A percentile compares a stretch with the other conserved stretches of the same genome.
These are phyloP conservation scores for Tricholoma furcatifolium DNA, from an alignment of 768 basidiomycete genomes.

Conservation along the genomic window DNA sequence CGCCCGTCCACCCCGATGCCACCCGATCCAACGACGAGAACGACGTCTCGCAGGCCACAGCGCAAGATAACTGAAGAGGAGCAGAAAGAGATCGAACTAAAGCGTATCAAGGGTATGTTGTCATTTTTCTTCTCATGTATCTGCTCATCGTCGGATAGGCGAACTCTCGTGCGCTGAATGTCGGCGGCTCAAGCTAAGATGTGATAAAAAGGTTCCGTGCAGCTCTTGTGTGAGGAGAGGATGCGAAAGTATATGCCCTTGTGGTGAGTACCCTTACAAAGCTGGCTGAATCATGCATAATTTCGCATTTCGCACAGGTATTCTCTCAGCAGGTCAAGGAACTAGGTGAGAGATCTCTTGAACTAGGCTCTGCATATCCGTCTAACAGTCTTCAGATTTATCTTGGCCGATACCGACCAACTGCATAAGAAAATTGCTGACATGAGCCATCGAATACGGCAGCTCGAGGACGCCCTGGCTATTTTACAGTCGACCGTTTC, in stretches of 20 bases:
- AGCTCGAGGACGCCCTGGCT: constrained; percentile 66
- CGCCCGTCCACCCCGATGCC: constrained; percentile 32
- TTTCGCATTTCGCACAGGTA: constrained; percentile 28
- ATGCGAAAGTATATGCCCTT: constrained; percentile 65
- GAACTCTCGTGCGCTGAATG: constrained; percentile 57
- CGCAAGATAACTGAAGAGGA: constrained; percentile 50
- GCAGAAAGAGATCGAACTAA: constrained; percentile 50
- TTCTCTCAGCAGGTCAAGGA: constrained; percentile 50
- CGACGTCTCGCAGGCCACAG: constrained; percentile 36
- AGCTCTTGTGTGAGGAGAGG: constrained; percentile 53
- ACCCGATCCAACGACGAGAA: constrained; percentile 38
- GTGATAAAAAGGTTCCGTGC: constrained; percentile 53
- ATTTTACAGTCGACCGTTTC: constrained; percentile 59
- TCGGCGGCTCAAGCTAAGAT: constrained; percentile 47
- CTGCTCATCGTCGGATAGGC: constrained; percentile 25
- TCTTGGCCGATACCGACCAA: constrained; percentile 64
- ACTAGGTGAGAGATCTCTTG: constrained; percentile 38
- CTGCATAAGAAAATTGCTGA: constrained; percentile 64
- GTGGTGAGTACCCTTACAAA: constrained; percentile 32
- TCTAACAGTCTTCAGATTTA: constrained; percentile 42
- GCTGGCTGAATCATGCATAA: background rate
- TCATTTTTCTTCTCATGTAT: constrained; percentile 1
- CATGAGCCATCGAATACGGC: constrained; percentile 67
- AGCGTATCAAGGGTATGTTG: constrained; percentile 42
- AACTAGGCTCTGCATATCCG: background rate